These are phyloP conservation scores for Trichophyton mentagrophytes DNA, from an alignment of 2,329 filamentous ascomycete genomes.

Conservation along the genomic window DNA sequence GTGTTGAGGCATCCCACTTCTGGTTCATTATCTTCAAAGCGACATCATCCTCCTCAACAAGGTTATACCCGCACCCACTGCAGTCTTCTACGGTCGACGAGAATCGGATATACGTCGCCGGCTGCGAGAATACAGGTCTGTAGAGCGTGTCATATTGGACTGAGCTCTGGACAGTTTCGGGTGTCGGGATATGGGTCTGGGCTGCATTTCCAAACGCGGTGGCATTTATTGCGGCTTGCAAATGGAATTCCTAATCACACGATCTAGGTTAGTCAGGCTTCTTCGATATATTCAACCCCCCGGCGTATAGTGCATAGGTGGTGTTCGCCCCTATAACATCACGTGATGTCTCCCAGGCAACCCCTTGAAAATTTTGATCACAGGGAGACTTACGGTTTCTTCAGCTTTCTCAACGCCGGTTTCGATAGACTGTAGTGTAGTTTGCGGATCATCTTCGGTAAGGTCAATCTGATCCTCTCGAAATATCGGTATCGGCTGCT, in stretches of 20 bases:
- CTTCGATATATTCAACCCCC: background rate
- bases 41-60: constrained; percentile 78
- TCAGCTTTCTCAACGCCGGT: constrained; percentile 95
- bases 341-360: constrained; percentile 29
- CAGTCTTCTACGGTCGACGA: constrained; percentile 97
- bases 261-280: constrained; percentile 4
- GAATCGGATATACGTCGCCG: constrained; percentile 89
- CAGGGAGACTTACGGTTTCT: constrained; percentile 69
- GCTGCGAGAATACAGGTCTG: constrained; percentile 63
- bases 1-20: constrained; percentile 50
- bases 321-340: constrained; percentile 15
- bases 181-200: constrained; percentile 55
- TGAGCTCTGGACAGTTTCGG: constrained; percentile 48
- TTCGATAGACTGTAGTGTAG: constrained; percentile 71
- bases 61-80: constrained; percentile 80
- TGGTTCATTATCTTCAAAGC: constrained; percentile 76
- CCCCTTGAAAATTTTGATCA: constrained; percentile 18
- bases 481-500: constrained; percentile 75
- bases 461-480: constrained; percentile 83
- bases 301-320: background rate
- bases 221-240: constrained; percentile 69
- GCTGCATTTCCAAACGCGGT: constrained; percentile 48
- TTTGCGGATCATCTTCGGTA: constrained; percentile 73
- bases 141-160: constrained; percentile 86
- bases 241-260: constrained; percentile 68